These are phyloP conservation scores for Phytophthora macrochlamydospora DNA, from an alignment of 352 stramenopile genomes.

Conservation along the genomic window DNA sequence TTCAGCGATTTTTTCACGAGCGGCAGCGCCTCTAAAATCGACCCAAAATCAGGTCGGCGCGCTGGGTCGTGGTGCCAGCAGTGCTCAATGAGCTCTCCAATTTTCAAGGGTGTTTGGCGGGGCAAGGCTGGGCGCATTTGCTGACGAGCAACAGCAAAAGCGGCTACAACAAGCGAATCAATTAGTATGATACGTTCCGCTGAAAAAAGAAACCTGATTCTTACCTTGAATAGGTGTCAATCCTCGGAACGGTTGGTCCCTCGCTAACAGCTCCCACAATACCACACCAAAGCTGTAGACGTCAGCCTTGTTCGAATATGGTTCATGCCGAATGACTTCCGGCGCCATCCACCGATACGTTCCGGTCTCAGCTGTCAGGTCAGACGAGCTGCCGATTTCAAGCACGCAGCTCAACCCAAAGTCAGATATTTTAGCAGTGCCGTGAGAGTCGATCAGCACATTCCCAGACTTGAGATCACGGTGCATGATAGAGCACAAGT, in stretches of 20 bases:
- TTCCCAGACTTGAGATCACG: conserved; percentile 97
- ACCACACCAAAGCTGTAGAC: conserved; percentile 95
- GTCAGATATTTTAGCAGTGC: conserved; percentile 89
- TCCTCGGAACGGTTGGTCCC: conserved; percentile 85
- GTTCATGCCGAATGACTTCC: conserved; percentile 93
- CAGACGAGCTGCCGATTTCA: conserved; percentile 74
- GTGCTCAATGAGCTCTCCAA: conserved; percentile 81
- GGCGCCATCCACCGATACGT: conserved; percentile 96
- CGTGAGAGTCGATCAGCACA: conserved; percentile 85
- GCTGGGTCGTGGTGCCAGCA: conserved; percentile 86
- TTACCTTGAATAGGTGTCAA: conserved; percentile 86
- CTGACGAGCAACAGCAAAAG: conserved; percentile 85
- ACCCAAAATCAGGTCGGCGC: conserved; percentile 73
- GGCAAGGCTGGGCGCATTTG: conserved; percentile 86
- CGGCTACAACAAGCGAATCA: conserved; percentile 33
- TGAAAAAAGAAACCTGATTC: neutral
- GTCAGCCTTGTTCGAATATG: conserved; percentile 95
- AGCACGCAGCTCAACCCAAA: conserved; percentile 88
- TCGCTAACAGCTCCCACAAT: conserved; percentile 85
- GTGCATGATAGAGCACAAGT: conserved; percentile 94
- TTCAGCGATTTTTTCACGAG: conserved; percentile 83
- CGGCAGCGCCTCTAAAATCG: conserved; percentile 77
- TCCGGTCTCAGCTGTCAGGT: conserved; percentile 87
- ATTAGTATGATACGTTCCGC: no score
- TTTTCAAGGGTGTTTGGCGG: conserved; percentile 81